Evolutionary conservation across 331 rosid species (phyloP), one percentile per base, ranked within the genome.

Genomic region (Arachis monticola): DNA sequence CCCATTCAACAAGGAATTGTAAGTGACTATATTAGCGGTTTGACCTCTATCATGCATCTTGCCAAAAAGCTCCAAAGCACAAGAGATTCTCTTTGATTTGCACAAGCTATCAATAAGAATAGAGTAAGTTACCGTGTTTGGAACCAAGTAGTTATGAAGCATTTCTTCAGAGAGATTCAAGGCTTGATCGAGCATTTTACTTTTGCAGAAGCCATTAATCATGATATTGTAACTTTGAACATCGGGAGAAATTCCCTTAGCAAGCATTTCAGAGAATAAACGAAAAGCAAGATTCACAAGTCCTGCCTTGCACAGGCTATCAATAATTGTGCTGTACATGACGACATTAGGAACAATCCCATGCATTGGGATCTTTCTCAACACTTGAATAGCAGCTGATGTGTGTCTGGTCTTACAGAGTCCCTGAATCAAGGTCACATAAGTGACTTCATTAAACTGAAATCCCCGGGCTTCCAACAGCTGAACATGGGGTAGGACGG

Each of bases 121-220:
- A 62, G 8, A 77, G 13, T 62, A 77, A n/a, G 77, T 82, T 62
- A 73, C 11, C 7, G 14, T 47, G 41, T 77, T 40, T 38, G 82
- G 80, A 73, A 56, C 64, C 55, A 73, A n/a, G 8, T 63, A 53
- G 62, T 51, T 77, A 60, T 1, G 0, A 30, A 0, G 55, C 73
- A 77, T 77, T 67, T 71, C 70, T 55, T 13, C 10, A 7, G 67
- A 56, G 40, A 73, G 77, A 10, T 14, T 31, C 63, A 82, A 4
- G 40, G 85, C 79, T n/a, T 56, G 53, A 53, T 47, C 73, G 3
- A 73, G 45, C 79, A 64, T 77, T 77, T 72, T 38, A 67, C 40
- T 61, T 64, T 77, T 77, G 53, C 82, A 82, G 14, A 52, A 77
- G 22, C 85, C 77, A 47, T 67, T 67, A 13, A 82, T 67, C 73